Conservation (phyloP, 345 rosid genomes). For the Eutrema japonicum region DNA sequence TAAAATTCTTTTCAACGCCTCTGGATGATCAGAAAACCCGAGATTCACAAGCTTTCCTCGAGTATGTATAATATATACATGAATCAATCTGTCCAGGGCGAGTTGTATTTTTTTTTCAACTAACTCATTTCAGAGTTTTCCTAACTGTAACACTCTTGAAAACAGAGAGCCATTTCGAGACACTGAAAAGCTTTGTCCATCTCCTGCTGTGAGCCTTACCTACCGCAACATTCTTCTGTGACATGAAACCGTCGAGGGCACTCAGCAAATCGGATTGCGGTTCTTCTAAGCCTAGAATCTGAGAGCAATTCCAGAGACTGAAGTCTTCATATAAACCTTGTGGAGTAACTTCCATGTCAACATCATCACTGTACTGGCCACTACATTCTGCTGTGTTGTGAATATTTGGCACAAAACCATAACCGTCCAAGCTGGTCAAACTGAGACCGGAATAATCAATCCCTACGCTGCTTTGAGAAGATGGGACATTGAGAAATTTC, state of each 20-base stretch:
- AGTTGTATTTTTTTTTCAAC: constrained; percentile 3
- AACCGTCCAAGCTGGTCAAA: constrained; percentile 63
- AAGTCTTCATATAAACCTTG: constrained; percentile 73
- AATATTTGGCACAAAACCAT: constrained; percentile 49
- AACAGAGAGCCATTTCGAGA: constrained; percentile 78
- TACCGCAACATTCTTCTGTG: constrained; percentile 48
- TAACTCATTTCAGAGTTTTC: constrained; percentile 46
- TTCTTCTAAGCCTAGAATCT: constrained; percentile 56
- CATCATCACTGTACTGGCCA: constrained; percentile 39
- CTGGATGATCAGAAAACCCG: constrained; percentile 28
- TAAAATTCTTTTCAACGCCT: constrained; percentile 34
- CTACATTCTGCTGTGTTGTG: constrained; percentile 47
- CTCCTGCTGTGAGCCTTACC: constrained; percentile 71
- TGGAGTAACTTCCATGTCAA: constrained; percentile 38
- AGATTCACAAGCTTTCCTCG: constrained; percentile 15
- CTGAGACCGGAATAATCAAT: constrained; percentile 63
- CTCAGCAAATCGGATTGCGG: constrained; percentile 65
- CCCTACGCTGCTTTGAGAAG: constrained; percentile 56
- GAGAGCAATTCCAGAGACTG: constrained; percentile 61
- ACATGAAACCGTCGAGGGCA: constrained; percentile 61
- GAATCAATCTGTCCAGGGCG: constrained; percentile 47
- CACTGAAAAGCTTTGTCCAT: constrained; percentile 86
- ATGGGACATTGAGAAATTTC: constrained; percentile 47
- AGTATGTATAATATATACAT: constrained; percentile 29
- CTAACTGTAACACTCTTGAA: constrained; percentile 55